phyloP scores from a whole-genome alignment of 2,329 filamentous ascomycete species.

The Lecanicillium sp. region DNA sequence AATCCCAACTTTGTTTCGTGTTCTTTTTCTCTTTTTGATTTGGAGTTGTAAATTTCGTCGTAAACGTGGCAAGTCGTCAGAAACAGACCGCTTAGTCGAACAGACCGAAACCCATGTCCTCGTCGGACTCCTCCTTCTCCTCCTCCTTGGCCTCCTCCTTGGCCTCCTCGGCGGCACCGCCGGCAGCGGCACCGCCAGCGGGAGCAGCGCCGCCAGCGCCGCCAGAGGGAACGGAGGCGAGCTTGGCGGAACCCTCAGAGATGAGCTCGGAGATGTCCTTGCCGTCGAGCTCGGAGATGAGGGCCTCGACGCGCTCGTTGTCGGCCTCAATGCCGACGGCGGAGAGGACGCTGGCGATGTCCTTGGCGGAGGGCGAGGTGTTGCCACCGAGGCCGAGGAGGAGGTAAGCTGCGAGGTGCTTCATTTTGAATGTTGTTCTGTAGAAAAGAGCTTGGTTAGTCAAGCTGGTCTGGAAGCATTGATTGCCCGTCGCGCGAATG shows the following conservation, averaged over 20 bases:
- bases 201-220: slow-evolving; percentile 68
- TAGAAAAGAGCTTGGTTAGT: slow-evolving; percentile 7
- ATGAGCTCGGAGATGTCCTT: slow-evolving; percentile 96
- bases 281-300: slow-evolving; percentile 86
- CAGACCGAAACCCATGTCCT: slow-evolving; percentile 72
- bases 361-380: slow-evolving; percentile 73
- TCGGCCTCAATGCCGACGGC: slow-evolving; percentile 96
- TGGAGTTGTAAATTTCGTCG: too few relatives aligned
- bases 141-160: slow-evolving; percentile 71
- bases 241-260: slow-evolving; percentile 81
- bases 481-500: too few relatives aligned
- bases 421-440: slow-evolving; percentile 68
- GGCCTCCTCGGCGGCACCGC: slow-evolving; percentile 42
- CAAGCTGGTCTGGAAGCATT: background rate
- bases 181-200: slow-evolving; percentile 62
- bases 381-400: slow-evolving; percentile 94
- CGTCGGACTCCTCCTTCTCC: slow-evolving; percentile 56
- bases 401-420: slow-evolving; percentile 99
- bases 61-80: slow-evolving; percentile 23
- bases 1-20: slow-evolving; percentile 12
- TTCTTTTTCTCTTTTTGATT: slow-evolving; percentile 19
- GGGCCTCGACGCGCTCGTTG: slow-evolving; percentile 73
- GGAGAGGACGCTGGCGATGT: slow-evolving; percentile 84
- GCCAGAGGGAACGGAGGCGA: slow-evolving; percentile 94
- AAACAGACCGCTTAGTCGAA: slow-evolving; percentile 56